These are phyloP conservation scores for Centella asiatica DNA, from an alignment of 129 eudicot species.

Conservation along the genomic window DNA sequence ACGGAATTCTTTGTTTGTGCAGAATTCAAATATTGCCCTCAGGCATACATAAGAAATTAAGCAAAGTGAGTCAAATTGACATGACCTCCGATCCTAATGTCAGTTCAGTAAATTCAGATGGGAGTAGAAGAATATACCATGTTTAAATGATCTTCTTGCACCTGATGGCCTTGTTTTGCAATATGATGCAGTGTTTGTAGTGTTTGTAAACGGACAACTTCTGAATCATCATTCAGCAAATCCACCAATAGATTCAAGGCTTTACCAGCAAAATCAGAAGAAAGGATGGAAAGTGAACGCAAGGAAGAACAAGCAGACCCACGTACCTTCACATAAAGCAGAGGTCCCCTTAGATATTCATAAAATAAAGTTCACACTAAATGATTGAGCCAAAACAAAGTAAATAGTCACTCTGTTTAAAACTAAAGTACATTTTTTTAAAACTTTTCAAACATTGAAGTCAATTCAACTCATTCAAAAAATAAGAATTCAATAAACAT, in stretches of 20 bases:
- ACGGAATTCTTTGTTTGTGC: too few species aligned
- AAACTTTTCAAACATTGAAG: too few species aligned
- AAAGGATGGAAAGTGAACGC: conserved; percentile 37
- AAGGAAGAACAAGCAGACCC: conserved; percentile 71
- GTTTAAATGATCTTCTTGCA: conserved; percentile 59
- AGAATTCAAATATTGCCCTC: too few species aligned
- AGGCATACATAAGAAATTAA: background rate
- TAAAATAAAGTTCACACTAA: background rate
- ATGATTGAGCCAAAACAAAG: background rate
- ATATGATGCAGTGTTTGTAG: conserved; percentile 68
- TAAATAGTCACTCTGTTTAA: too few species aligned
- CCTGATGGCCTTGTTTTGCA: conserved; percentile 40
- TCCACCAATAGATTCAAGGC: conserved; percentile 59
- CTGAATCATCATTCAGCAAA: conserved; percentile 73
- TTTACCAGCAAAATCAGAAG: conserved; percentile 48
- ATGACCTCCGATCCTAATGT: background rate
- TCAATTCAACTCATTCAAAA: too few species aligned
- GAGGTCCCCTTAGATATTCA: too few species aligned
- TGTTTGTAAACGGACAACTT: conserved; percentile 51
- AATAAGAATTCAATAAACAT: too few species aligned
- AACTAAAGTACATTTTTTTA: too few species aligned
- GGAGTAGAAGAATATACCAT: conserved; percentile 51
- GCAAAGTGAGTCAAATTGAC: background rate
- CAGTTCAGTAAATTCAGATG: background rate
- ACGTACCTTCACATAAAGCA: conserved; percentile 53